Evolutionary conservation across 1,284 basidiomycete genomes (phyloP), one percentile per base, ranked within the genome.

Genomic region (Mycosarcoma mackinlayi): DNA sequence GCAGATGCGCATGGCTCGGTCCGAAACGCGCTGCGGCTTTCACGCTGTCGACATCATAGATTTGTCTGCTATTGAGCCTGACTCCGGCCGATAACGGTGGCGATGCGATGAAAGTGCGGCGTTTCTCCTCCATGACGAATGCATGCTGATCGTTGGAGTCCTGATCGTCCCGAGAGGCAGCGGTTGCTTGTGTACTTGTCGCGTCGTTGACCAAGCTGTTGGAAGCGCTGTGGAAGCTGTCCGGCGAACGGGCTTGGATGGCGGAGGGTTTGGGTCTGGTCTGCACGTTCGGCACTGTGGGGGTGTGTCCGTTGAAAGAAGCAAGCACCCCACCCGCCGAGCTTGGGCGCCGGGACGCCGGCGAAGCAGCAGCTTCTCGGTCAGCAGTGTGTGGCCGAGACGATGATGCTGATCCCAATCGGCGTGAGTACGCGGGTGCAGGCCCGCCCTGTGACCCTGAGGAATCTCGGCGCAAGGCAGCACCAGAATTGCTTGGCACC

Each of bases 21-120:
- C 48, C 59, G 6, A 72, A 11, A 18, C 47, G 41, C 16, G 69
- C 69, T 6, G 69, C 69, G 10, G 69, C 69, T 28, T 63, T 66
- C 30, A 72, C 63, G n/a, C 34, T 52, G 39, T 72, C 69, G 34
- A 72, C 35, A n/a, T 67, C 63, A 37, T 72, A 72, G 6, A 72
- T 63, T 35, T 72, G 44, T 21, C 47, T 72, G 27, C 40, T 63
- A 35, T 54, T 52, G 38, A 59, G 27, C 35, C 24, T 39, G 14
- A 52, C 33, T 9, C 50, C 55, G 0, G 69, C 69, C 25, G 63
- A 47, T 42, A 72, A 28, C 5, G 69, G 69, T 10, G 69, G 69
- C 27, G 69, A 72, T 4, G 63, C 47, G 18, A 72, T 42, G 27
- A 55, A 53, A 3, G 42, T 50, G 38, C 59, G 51, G 37, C 65